Evolutionary conservation across 768 basidiomycete species (phyloP), one percentile per base, ranked within the genome.

Genomic region (Agrocybe chaxingu): DNA sequence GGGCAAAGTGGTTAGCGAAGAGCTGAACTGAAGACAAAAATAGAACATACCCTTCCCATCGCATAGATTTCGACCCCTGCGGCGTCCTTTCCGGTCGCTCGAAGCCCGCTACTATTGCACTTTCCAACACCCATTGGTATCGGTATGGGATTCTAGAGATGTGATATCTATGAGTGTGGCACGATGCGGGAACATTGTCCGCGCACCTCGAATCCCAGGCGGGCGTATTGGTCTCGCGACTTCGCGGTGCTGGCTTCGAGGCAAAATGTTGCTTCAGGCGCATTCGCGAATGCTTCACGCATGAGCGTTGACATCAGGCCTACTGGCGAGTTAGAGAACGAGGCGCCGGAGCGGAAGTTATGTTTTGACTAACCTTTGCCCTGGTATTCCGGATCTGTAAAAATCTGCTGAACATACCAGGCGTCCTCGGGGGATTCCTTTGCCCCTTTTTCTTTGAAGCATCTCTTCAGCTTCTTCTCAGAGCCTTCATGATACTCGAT

Each of bases 181-280:
- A 34, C 4, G 24, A 16, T 41, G 29, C 5, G 13, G 38, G 1
- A 10, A 10, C 4, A 16, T 5, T 33, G 1, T 30, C 32, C 3
- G 39, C 59, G 41, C 47, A 66, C 66, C 58, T 64, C 63, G 46
- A 63, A 70, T 3, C 69, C 67, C 2, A 66, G 37, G 50, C 65
- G 69, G 4, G 53, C 42, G 56, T 68, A 70, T 46, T 58, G 62
- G 50, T 66, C 64, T 42, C 64, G 57, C 13, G 62, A 62, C 36
- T 61, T 61, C 7, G 59, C 12, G 0, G 65, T 62, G 9, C 65
- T 65, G 7, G 67, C 65, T 47, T 68, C 65, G 2, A 70, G 51
- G 1, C 54, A 62, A 47, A 60, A 66, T 7, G 54, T 58, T 8
- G 42, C 49, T 13, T 57, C 19, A 4, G 65, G 62, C 1, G 63